phyloP scores from a whole-genome alignment of 2,329 filamentous ascomycete genomes.

The Botrytis paeoniae region DNA sequence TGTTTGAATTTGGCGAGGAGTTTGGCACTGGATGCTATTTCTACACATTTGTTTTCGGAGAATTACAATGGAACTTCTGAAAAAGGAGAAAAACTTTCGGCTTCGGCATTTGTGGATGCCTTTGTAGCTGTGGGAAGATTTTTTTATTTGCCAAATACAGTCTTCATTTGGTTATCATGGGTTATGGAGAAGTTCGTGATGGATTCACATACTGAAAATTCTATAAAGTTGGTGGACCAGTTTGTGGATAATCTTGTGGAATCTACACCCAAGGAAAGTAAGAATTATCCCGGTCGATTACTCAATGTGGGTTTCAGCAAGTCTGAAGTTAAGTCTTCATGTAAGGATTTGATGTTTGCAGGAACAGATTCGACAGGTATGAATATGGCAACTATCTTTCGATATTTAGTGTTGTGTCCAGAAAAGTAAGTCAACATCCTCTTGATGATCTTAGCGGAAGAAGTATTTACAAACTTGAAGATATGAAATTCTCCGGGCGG shows the following conservation, averaged over 20 bases:
- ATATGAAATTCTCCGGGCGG: constrained; percentile 39
- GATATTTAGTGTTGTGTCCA: constrained; percentile 45
- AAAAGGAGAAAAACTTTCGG: constrained; percentile 39
- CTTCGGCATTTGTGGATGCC: constrained; percentile 51
- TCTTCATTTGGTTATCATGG: constrained; percentile 40
- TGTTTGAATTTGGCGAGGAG: constrained; percentile 49
- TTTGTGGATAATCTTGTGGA: constrained; percentile 44
- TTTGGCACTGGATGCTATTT: constrained; percentile 53
- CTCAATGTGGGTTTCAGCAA: constrained; percentile 44
- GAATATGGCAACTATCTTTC: constrained; percentile 49
- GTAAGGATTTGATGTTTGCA: constrained; percentile 54
- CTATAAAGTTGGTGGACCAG: constrained; percentile 41
- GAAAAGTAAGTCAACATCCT: constrained; percentile 37
- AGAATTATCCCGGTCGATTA: constrained; percentile 49
- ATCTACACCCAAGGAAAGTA: constrained; percentile 36
- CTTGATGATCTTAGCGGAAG: neutral
- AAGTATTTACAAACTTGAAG: constrained; percentile 23
- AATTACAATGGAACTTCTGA: constrained; percentile 46
- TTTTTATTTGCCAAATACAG: constrained; percentile 48
- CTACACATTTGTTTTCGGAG: constrained; percentile 51
- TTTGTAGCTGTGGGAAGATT: constrained; percentile 54
- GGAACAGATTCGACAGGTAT: constrained; percentile 53
- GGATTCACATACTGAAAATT: constrained; percentile 39
- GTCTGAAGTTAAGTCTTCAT: constrained; percentile 48
- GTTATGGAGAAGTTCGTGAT: constrained; percentile 40